Evolutionary conservation across 1,139 yeast species (phyloP), one percentile per base, ranked within the genome.

Genomic region (Candida dubliniensis): DNA sequence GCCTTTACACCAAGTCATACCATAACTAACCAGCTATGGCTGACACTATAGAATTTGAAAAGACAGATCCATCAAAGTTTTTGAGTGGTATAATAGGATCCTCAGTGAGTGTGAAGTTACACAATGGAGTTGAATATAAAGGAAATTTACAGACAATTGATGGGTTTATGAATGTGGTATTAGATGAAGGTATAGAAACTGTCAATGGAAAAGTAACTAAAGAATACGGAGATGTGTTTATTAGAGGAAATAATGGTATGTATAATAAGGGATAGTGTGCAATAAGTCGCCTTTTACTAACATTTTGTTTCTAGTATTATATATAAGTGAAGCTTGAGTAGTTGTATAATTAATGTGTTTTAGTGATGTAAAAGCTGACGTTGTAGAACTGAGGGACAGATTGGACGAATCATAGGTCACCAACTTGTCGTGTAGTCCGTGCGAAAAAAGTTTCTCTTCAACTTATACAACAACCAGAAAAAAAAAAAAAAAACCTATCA

Each of bases 141-240:
- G 88, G 89, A 12, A 77, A 71, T 48, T 76, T 93, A 47, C 95
- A 88, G 56, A 87, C 96, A 40, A 91, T 93, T 45, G 99, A 93
- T 61, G 98, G 99, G 12, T 95, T 84, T 67, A 91, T 93, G 97
- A 95, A 95, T 66, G 85, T 93, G 44, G 96, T 93, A 4, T 74
- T 93, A 56, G 90, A 86, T 47, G 77, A 82, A 43, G 82, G 96
- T 3, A 74, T 78, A 42, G 98, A 93, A 61, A 69, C 70, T 39
- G 79, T 80, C 25, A 77, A 79, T 42, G 83, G 82, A 12, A 69
- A 70, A 42, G 71, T 76, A 41, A 81, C 82, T 47, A 78, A 76
- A 44, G 63, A 63, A 36, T 87, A 84, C 58, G 91, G 89, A 33
- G 98, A 93, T 64, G 95, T 91, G 14, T 95, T 93, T 64, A 81